Conservation (phyloP, 495 filamentous ascomycete genomes). For the Lepidopterella palustris region DNA sequence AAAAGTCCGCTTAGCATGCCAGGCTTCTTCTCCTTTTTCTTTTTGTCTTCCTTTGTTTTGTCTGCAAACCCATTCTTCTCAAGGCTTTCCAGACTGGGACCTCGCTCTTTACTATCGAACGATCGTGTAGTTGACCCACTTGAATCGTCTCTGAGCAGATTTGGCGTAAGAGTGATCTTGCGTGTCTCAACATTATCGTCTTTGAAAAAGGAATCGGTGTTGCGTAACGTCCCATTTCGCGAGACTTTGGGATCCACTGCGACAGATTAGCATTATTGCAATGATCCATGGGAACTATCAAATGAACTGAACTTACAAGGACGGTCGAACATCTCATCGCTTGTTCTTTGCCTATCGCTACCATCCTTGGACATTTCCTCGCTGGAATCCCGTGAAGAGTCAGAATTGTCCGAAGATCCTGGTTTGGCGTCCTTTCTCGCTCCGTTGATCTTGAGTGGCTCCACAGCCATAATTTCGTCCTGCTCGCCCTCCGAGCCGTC, state of each 20-base stretch:
- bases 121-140: constrained; percentile 50
- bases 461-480: constrained; percentile 24
- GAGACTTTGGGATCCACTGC: constrained; percentile 41
- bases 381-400: constrained; percentile 11
- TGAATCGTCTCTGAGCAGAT: constrained; percentile 81
- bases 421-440: constrained; percentile 18
- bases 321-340: constrained; percentile 59
- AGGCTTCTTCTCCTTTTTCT: constrained; percentile 84
- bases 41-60: constrained; percentile 68
- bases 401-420: constrained; percentile 7
- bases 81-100: constrained; percentile 47
- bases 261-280: neutral
- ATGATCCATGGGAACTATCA: neutral
- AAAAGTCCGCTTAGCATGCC: constrained; percentile 92
- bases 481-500: constrained; percentile 26
- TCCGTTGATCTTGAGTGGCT: constrained; percentile 29
- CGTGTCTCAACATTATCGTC: constrained; percentile 91
- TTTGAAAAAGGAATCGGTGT: constrained; percentile 94
- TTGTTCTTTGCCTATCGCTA: constrained; percentile 36
- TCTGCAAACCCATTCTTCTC: constrained; percentile 51
- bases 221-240: constrained; percentile 76
- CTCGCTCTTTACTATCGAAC: constrained; percentile 58
- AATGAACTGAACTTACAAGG: constrained; percentile 36
- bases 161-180: constrained; percentile 95
- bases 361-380: constrained; percentile 7